Percentiles rank a stretch among this genome's conserved stretches.
These are phyloP conservation scores for Dothidotthia symphoricarpi DNA, from an alignment of 2,329 filamentous ascomycete genomes.

Conservation along the genomic window DNA sequence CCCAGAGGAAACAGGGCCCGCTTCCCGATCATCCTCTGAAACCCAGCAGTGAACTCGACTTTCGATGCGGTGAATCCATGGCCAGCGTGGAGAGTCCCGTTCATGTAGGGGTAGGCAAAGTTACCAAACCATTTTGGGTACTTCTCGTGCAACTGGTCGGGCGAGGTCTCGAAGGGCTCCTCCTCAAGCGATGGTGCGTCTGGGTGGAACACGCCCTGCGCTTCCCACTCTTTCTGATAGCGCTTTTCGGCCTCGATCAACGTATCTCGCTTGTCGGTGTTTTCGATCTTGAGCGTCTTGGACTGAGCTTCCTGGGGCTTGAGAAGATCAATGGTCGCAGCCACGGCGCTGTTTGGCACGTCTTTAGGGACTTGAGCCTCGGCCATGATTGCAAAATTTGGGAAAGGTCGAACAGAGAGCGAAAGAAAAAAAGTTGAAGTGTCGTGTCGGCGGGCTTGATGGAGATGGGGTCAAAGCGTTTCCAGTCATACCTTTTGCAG, in stretches of 20 bases:
- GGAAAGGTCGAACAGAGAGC: conserved; percentile 10
- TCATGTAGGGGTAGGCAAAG: conserved; percentile 60
- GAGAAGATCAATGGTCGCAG: conserved; percentile 54
- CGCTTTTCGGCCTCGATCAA: conserved; percentile 84
- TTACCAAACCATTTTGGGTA: conserved; percentile 89
- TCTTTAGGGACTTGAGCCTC: conserved; percentile 29
- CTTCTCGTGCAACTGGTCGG: conserved; percentile 73
- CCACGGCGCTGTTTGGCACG: conserved; percentile 46
- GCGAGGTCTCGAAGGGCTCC: conserved; percentile 70
- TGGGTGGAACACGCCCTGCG: conserved; percentile 75
- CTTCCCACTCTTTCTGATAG: conserved; percentile 83
- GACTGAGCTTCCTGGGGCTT: conserved; percentile 55
- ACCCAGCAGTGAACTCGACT: conserved; percentile 86
- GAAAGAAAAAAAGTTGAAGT: conserved; percentile 13
- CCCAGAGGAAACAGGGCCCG: conserved; percentile 84
- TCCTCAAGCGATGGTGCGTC: conserved; percentile 79
- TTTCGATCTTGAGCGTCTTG: conserved; percentile 66
- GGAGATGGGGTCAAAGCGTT: conserved; percentile 7
- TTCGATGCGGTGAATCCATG: conserved; percentile 92
- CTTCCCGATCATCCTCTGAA: conserved; percentile 88
- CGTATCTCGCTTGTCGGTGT: conserved; percentile 82
- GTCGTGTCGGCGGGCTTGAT: conserved; percentile 4
- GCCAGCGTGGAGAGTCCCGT: conserved; percentile 69
- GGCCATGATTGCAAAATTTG: conserved; percentile 27
- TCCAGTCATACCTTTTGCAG: conserved; percentile 18